Evolutionary conservation across 2,329 filamentous ascomycete species (phyloP), one percentile per base, ranked within the genome.

Genomic region (Venturiaceae sp.): DNA sequence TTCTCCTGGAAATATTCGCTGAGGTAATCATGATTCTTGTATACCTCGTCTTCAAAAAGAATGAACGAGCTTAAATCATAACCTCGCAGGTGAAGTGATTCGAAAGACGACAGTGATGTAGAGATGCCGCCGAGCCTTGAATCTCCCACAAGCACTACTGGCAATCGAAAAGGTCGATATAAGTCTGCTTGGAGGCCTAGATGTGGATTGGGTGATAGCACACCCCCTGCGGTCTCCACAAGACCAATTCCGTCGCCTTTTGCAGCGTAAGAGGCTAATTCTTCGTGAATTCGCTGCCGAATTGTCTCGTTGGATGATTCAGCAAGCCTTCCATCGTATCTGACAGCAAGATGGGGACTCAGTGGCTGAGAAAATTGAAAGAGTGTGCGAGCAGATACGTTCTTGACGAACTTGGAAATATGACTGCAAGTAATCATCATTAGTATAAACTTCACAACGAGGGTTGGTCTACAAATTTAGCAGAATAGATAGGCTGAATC

Each of bases 211-310:
- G 90, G 90, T 0, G 88, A 92, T 61, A 92, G 84, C 0, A 92
- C 87, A 0, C 90, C 90, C 0, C 89, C 90, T 1, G 90, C 89
- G 1, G 90, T 94, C 69, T 95, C 90, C 50, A 94, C 76, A 52
- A 95, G 79, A 1, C 88, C 73, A 71, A 85, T 83, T n/a, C 81
- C 81, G 50, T 74, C 68, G 4, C 72, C 71, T 2, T 64, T 63
- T 21, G 68, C 65, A 3, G 79, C 75, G 57, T 75, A 75, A n/a
- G 71, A 64, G 6, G 70, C 60, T 13, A 73, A 62, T 52, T 71
- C 67, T 1, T 80, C 74, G 58, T 77, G 72, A 1, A 75, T 67
- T 5, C 23, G n/a, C 28, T 46, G 39, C 21, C 30, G 54, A n/a
- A 57, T 60, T 6, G 23, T n/a, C 13, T 55, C 28, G 14, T 58